Conservation (phyloP, 805 yeast genomes). For the Barnettozyma vustinii region DNA sequence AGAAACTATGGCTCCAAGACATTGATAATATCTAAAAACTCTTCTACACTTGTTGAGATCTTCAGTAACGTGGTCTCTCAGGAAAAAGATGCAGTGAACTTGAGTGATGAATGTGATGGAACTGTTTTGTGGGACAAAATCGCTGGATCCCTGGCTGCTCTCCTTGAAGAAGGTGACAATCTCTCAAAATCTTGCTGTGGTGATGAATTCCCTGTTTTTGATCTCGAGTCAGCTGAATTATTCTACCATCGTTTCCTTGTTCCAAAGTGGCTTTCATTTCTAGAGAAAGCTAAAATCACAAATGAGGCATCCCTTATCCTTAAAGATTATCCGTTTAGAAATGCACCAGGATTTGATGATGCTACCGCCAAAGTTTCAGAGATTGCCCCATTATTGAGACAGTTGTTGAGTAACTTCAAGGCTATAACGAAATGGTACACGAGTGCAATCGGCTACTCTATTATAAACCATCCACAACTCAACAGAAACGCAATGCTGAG, state of each 20-base stretch:
- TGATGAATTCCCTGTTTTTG: conserved; percentile 34
- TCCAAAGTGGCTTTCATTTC: conserved; percentile 11
- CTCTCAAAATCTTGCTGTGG: conserved; percentile 27
- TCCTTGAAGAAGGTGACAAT: conserved; percentile 24
- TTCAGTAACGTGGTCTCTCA: not conserved
- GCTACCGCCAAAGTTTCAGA: not conserved
- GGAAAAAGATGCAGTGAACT: conserved; percentile 2
- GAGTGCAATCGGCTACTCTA: not conserved
- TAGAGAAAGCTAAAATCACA: not conserved
- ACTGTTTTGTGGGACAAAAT: not conserved
- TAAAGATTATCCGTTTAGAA: conserved; percentile 14
- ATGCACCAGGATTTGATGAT: not conserved
- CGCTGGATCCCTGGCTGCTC: conserved; percentile 10
- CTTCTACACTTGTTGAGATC: not conserved
- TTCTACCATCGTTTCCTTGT: conserved; percentile 27
- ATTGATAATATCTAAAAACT: conserved; percentile 11
- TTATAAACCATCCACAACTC: not conserved
- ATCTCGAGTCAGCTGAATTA: conserved; percentile 30
- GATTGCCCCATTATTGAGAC: not conserved
- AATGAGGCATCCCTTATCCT: not conserved
- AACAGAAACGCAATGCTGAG: not conserved
- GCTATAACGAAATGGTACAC: not conserved
- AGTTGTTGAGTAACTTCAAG: not conserved
- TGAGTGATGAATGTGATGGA: conserved; percentile 3
- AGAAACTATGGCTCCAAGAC: conserved; percentile 15